A percentile compares a stretch with the other conserved stretches of the same genome.
phyloP scores from a whole-genome alignment of 2,329 filamentous ascomycete species.

The Neoscytalidium dimidiatum region DNA sequence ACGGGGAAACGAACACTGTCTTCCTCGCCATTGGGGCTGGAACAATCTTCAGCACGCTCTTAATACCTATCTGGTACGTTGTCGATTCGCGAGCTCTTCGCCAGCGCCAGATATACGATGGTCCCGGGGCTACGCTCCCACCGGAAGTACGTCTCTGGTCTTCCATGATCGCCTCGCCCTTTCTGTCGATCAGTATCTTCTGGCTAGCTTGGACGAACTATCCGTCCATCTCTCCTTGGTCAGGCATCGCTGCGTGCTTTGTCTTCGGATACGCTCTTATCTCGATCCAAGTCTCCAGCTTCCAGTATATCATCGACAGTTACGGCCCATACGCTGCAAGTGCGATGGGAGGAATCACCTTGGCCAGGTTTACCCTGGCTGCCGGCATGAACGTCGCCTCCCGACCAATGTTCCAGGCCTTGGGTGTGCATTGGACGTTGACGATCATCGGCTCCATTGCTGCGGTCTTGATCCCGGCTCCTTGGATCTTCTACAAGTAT shows the following conservation, averaged over 20 bases:
- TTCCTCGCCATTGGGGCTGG: slow-evolving; percentile 50
- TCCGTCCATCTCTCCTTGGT: slow-evolving; percentile 47
- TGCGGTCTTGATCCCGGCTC: slow-evolving; percentile 33
- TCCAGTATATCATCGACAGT: slow-evolving; percentile 40
- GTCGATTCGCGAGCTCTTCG: slow-evolving; percentile 20
- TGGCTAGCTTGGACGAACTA: slow-evolving; percentile 55
- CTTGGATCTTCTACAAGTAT: slow-evolving; percentile 38
- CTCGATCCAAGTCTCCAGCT: slow-evolving; percentile 45
- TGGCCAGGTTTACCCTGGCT: slow-evolving; percentile 36
- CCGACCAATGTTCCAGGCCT: slow-evolving; percentile 40
- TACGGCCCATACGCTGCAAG: slow-evolving; percentile 46
- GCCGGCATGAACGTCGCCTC: slow-evolving; percentile 44
- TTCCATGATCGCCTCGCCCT: slow-evolving; percentile 45
- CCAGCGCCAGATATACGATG: slow-evolving; percentile 26
- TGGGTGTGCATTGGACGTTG: slow-evolving; percentile 47
- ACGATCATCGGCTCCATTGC: slow-evolving; percentile 42
- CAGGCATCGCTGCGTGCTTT: slow-evolving; percentile 23
- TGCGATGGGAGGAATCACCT: slow-evolving; percentile 40
- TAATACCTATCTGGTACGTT: slow-evolving; percentile 40
- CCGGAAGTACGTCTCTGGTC: slow-evolving; percentile 42
- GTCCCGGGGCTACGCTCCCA: slow-evolving; percentile 7
- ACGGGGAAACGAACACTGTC: slow-evolving; percentile 46
- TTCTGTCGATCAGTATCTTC: slow-evolving; percentile 51
- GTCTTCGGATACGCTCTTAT: slow-evolving; percentile 44
- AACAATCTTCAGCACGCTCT: slow-evolving; percentile 35